phyloP scores from a whole-genome alignment of 2,329 filamentous ascomycete genomes.

The Penicillium verrucosum region DNA sequence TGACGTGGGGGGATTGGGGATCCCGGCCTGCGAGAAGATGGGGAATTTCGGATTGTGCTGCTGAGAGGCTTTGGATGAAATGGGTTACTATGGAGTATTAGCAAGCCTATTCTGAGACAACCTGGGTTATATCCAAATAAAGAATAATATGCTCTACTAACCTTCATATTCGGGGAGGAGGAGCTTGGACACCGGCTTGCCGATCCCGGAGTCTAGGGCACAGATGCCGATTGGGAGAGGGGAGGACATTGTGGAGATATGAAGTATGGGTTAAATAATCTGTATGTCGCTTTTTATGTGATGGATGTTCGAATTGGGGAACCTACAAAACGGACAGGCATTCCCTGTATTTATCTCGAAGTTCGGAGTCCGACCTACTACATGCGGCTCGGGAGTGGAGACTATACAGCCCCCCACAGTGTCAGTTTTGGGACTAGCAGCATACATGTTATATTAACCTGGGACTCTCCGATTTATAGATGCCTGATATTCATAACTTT shows the following conservation, averaged over 20 bases:
- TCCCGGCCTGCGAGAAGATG: no score
- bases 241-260: conserved; percentile 6
- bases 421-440: neutral
- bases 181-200: conserved; percentile 15
- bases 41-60: neutral
- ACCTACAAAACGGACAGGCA: neutral
- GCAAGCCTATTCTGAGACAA: no score
- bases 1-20: conserved; percentile 18
- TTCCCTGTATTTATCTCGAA: neutral
- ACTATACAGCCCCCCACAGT: neutral
- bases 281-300: no score
- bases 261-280: accelerated
- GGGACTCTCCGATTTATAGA: neutral
- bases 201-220: conserved; percentile 12
- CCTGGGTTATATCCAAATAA: neutral
- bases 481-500: neutral
- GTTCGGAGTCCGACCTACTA: conserved; percentile 2
- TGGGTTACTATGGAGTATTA: conserved; percentile 19
- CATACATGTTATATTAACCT: neutral
- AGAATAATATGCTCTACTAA: neutral
- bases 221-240: conserved; percentile 20
- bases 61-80: conserved; percentile 20
- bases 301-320: neutral
- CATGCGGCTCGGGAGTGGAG: neutral
- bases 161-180: conserved; percentile 22